These are phyloP conservation scores for Geotrichum ghanense DNA, from an alignment of 805 yeast species.

Conservation along the genomic window DNA sequence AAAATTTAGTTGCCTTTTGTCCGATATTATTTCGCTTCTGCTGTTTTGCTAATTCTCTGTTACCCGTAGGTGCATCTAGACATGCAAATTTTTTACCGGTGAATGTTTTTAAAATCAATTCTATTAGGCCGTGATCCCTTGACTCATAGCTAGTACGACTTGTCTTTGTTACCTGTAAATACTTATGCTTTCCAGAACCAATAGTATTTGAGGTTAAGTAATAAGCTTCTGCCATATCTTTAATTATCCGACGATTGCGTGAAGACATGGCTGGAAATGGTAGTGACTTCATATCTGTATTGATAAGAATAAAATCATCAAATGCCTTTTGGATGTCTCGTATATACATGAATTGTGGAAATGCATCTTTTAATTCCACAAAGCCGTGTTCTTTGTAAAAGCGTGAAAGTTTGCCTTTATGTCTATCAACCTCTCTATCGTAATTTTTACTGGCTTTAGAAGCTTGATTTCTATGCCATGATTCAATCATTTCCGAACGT, in stretches of 20 bases:
- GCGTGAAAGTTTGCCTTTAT: not conserved
- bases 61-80: not conserved
- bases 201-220: not conserved
- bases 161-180: not conserved
- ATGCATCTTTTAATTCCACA: not conserved
- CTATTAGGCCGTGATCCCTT: not conserved
- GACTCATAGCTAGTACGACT: not conserved
- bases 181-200: not conserved
- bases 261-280: not conserved
- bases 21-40: not conserved
- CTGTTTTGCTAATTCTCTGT: not conserved
- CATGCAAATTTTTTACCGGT: not conserved
- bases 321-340: not conserved
- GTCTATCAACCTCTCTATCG: not conserved
- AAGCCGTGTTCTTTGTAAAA: not conserved
- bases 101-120: not conserved
- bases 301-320: not conserved
- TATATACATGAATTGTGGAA: not conserved
- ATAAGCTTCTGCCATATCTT: not conserved
- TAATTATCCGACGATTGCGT: not conserved
- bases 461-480: not conserved
- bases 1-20: not conserved
- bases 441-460: not conserved
- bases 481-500: not conserved
- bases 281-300: not conserved